Percentiles rank a stretch among this genome's conserved stretches.
Evolutionary conservation across 2,329 filamentous ascomycete species (phyloP).

Genomic region (Sphaerostilbella broomeana): DNA sequence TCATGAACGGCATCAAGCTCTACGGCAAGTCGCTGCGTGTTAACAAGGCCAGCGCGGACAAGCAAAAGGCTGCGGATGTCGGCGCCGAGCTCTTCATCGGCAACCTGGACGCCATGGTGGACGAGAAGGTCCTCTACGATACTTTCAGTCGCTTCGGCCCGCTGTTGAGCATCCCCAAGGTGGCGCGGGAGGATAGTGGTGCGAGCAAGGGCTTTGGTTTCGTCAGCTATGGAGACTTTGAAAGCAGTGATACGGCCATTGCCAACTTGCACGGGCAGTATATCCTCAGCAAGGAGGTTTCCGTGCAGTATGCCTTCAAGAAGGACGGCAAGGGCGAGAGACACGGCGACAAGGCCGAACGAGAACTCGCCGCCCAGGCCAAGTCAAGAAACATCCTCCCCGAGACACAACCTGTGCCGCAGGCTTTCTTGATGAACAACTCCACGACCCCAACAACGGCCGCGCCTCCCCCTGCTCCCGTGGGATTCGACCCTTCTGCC

Average conservation of each 20-base stretch:
- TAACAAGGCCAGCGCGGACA: conserved; percentile 89
- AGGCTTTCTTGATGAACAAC: conserved; percentile 55
- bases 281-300: conserved; percentile 93
- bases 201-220: conserved; percentile 95
- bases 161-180: conserved; percentile 78
- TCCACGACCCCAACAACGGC: conserved; percentile 21
- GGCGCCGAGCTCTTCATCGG: conserved; percentile 96
- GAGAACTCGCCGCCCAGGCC: conserved; percentile 83
- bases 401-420: conserved; percentile 67
- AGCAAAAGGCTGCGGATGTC: conserved; percentile 87
- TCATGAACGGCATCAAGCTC: conserved; percentile 92
- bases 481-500: conserved; percentile 31
- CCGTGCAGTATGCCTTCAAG: conserved; percentile 98
- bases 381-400: conserved; percentile 91
- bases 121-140: conserved; percentile 93
- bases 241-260: conserved; percentile 86
- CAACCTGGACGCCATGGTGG: conserved; percentile 88
- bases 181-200: conserved; percentile 81
- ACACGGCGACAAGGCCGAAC: conserved; percentile 89
- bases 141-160: conserved; percentile 88
- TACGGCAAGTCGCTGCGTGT: conserved; percentile 94
- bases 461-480: conserved; percentile 17
- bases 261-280: conserved; percentile 93
- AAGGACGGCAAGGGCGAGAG: conserved; percentile 97
- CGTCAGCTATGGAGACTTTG: conserved; percentile 87